phyloP scores from a whole-genome alignment of 2,329 filamentous ascomycete genomes.

The Aspergillus neotritici region DNA sequence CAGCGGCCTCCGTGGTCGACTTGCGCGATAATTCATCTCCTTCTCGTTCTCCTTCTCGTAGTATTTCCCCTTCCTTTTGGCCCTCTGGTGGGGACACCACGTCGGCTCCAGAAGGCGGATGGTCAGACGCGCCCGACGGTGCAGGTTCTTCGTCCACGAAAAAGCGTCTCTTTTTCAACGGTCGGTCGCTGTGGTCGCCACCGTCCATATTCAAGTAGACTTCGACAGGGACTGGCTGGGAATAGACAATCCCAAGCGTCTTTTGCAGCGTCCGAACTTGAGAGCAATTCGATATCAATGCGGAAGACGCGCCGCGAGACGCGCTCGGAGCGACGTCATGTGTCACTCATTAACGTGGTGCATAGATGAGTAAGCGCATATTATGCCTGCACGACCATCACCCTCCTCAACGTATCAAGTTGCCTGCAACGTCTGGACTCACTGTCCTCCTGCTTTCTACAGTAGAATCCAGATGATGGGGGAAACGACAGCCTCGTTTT shows the following conservation, averaged over 20 bases:
- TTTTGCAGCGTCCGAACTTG: neutral
- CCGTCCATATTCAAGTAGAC: slow-evolving; percentile 26
- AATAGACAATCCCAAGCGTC: neutral
- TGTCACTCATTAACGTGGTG: too few species aligned
- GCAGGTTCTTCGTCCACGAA: slow-evolving; percentile 48
- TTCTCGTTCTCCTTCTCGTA: neutral
- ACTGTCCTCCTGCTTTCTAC: too few species aligned
- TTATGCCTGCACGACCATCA: too few species aligned
- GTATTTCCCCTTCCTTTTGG: neutral
- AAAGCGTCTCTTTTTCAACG: slow-evolving; percentile 58
- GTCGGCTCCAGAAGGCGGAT: neutral
- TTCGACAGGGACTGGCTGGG: neutral
- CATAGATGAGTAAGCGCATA: too few species aligned
- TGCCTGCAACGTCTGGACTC: too few species aligned
- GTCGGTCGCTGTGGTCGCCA: slow-evolving; percentile 47
- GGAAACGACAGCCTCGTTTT: too few species aligned
- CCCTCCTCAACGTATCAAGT: too few species aligned
- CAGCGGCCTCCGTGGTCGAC: neutral
- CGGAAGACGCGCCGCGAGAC: slow-evolving; percentile 23
- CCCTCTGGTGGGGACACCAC: slow-evolving; percentile 9
- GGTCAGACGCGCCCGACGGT: slow-evolving; percentile 15
- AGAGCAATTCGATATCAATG: neutral
- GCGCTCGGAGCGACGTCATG: neutral
- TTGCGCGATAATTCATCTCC: neutral
- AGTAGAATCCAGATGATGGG: too few species aligned